These are phyloP conservation scores for Dipteronia sinensis DNA, from an alignment of 345 rosid genomes.

Conservation along the genomic window DNA sequence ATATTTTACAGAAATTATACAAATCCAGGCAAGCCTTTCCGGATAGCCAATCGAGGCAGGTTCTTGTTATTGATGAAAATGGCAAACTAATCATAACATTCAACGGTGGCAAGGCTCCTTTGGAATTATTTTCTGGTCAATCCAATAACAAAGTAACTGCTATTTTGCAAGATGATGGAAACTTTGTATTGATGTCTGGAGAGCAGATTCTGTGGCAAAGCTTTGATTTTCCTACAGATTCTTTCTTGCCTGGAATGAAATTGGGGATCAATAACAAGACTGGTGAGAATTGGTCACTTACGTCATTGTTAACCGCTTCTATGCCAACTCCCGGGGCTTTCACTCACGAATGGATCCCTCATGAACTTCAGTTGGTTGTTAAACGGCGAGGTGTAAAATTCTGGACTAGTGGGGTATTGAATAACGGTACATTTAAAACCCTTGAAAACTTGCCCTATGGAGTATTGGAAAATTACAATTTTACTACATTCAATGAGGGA, in stretches of 20 bases:
- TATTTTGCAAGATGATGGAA: slow-evolving; percentile 9
- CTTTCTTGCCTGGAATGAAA: not conserved
- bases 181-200: not conserved
- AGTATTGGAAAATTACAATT: not conserved
- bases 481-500: not conserved
- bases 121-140: not conserved
- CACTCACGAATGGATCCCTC: not conserved
- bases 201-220: slow-evolving; percentile 1
- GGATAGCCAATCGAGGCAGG: not conserved
- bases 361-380: not conserved
- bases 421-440: not conserved
- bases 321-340: not conserved
- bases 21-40: not conserved
- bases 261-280: slow-evolving; percentile 6
- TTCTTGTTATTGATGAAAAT: not conserved
- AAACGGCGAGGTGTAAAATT: not conserved
- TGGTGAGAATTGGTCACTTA: not conserved
- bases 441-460: not conserved
- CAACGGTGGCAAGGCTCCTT: not conserved
- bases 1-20: not conserved
- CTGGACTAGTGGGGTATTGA: slow-evolving; percentile 1
- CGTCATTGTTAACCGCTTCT: slow-evolving; percentile 1
- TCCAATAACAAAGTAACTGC: not conserved
- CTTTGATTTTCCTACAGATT: not conserved
- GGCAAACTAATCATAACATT: not conserved